Conservation (phyloP, 306 rosid genomes). For the Prunus padus region DNA sequence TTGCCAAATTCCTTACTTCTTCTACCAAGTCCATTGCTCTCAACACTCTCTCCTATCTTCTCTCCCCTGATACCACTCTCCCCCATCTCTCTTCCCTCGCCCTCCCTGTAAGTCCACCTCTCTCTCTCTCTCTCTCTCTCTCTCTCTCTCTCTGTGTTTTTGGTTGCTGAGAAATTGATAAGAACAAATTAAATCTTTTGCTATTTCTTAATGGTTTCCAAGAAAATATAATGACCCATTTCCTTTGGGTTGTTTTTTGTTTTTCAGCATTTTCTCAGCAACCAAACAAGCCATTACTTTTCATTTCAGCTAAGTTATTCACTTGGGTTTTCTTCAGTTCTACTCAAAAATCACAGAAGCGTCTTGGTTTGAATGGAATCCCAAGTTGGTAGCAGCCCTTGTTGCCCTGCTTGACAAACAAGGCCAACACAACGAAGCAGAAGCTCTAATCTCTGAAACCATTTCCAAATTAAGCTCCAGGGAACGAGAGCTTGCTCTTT, state of each 20-base stretch:
- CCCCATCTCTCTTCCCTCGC: slow-evolving; percentile 61
- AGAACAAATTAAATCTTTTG: not conserved
- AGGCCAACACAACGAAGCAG: slow-evolving; percentile 36
- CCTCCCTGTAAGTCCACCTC: slow-evolving; percentile 42
- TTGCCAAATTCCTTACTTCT: slow-evolving; percentile 45
- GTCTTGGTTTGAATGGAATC: slow-evolving; percentile 71
- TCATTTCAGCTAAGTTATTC: not conserved
- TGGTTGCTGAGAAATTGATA: not conserved
- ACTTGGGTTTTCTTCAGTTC: slow-evolving; percentile 39
- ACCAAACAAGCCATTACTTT: not conserved
- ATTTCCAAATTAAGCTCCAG: slow-evolving; percentile 38
- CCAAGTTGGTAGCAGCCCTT: slow-evolving; percentile 59
- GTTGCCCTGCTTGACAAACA: slow-evolving; percentile 60
- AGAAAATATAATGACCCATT: not conserved
- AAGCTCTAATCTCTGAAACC: slow-evolving; percentile 49
- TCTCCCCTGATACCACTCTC: slow-evolving; percentile 50
- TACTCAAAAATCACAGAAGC: slow-evolving; percentile 54
- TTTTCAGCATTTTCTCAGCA: slow-evolving; percentile 1
- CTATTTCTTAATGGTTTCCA: not conserved
- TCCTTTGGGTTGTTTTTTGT: not conserved
- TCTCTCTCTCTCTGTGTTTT: not conserved
- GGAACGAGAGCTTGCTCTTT: slow-evolving; percentile 53
- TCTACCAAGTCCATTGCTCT: slow-evolving; percentile 65
- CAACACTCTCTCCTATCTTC: slow-evolving; percentile 59
- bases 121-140: not conserved